Base-by-base conservation (phyloP, 1,284 basidiomycete genomes). In the Ceratobasidium sp. region DNA sequence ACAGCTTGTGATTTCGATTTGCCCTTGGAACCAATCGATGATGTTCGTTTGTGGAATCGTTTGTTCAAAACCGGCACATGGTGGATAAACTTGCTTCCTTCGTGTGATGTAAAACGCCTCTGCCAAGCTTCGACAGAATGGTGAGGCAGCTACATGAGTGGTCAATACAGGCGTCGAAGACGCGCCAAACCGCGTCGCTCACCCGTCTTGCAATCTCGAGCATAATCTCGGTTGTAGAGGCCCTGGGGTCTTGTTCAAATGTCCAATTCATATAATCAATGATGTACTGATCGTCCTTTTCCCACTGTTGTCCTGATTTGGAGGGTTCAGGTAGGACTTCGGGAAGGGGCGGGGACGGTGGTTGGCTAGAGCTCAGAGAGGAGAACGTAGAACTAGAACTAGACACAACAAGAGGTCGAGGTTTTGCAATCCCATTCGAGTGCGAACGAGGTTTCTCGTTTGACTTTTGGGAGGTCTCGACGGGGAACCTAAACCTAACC, bases 181-280 rank as follows among this genome's bases (percentile, higher is more conserved):
- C 11, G n/a, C n/a, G n/a, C n/a, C n/a, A 13, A 51, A 29, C 1
- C 22, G 14, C 14, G 16, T 24, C 29, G 62, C 69, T 61, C 31
- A 62, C 69, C 29, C 49, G 43, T 19, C 22, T 46, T 5, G 69
- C 56, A 37, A 72, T 72, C 27, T 72, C 58, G 13, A 22, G 46
- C 37, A 72, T 72, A 48, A 72, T 72, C 8, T 72, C 69, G 22
- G 48, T n/a, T n/a, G 58, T 39, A 19, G 58, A 62, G 1, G 58
- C 58, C 6, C 5, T 37, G 16, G 31, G 56, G 46, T 72, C 58
- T 19, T 62, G 69, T 22, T 43, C 48, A 19, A 72, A 72, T 1
- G 27, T 39, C 69, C 69, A 72, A 24, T 72, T 72, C 69, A 72
- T 72, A 53, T 61, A 72, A 27, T 61, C 56, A 22, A 72, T 62